phyloP scores from a whole-genome alignment of 148 eudicot species.

The Euryodendron excelsum region DNA sequence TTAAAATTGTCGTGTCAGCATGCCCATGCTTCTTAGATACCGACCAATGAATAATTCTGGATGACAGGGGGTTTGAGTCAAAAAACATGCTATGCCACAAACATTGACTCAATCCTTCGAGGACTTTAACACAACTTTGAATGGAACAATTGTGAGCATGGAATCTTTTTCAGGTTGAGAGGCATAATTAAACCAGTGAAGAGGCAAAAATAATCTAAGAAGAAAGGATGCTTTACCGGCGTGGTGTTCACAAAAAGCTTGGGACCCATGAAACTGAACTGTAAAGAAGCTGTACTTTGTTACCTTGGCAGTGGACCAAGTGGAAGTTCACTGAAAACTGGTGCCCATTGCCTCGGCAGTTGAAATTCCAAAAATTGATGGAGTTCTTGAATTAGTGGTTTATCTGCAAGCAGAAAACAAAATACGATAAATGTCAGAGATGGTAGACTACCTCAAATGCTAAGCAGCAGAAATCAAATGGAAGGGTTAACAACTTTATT shows the following conservation, averaged over 20 bases:
- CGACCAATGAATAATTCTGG: too few relatives aligned
- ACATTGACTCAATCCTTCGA: neutral
- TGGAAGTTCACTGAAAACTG: slow-evolving; percentile 93
- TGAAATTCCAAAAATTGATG: slow-evolving; percentile 98
- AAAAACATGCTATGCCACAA: neutral
- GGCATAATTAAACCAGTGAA: too few relatives aligned
- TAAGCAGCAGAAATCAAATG: neutral
- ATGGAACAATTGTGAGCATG: neutral
- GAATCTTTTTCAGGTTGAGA: slow-evolving; percentile 5
- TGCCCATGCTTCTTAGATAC: too few relatives aligned
- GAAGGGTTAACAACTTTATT: too few relatives aligned
- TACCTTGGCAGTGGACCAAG: slow-evolving; percentile 93
- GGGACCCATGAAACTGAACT: slow-evolving; percentile 96
- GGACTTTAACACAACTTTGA: neutral
- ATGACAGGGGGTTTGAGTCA: too few relatives aligned
- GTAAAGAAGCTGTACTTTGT: slow-evolving; percentile 70
- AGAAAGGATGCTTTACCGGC: slow-evolving; percentile 47
- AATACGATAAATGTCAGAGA: neutral
- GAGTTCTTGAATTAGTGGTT: slow-evolving; percentile 95
- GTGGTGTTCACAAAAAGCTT: slow-evolving; percentile 82
- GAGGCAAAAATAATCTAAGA: neutral
- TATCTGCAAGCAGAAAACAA: slow-evolving; percentile 52
- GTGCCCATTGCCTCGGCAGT: slow-evolving; percentile 97
- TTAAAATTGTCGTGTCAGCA: too few relatives aligned
- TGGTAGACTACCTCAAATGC: neutral